Evolutionary conservation across 176 grass and related monocot genomes (phyloP).

Genomic region (Aegilops speltoides): DNA sequence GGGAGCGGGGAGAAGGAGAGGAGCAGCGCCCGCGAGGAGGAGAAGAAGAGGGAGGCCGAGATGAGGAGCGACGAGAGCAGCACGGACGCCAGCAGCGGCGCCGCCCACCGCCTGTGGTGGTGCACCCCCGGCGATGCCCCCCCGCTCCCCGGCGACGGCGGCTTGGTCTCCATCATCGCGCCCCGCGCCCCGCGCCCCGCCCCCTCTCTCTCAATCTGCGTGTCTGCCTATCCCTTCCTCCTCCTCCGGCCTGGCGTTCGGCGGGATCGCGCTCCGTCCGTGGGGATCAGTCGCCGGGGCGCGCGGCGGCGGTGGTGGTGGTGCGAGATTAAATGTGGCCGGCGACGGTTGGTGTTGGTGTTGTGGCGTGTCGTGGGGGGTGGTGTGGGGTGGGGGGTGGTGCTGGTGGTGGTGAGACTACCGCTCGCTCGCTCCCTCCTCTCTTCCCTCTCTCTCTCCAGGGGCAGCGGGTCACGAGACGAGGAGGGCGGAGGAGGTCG

Average conservation of each 20-base stretch:
- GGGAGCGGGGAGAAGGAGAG: slow-evolving; percentile 75
- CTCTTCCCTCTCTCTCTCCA: background rate
- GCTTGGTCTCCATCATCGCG: slow-evolving; percentile 55
- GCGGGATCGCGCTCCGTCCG: background rate
- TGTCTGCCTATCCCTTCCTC: background rate
- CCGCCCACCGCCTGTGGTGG: slow-evolving; percentile 70
- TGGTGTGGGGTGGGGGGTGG: background rate
- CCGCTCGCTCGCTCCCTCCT: background rate
- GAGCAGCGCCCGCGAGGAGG: slow-evolving; percentile 66
- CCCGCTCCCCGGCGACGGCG: slow-evolving; percentile 37
- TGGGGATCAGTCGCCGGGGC: slow-evolving; percentile 25
- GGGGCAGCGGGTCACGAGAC: background rate
- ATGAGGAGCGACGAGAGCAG: slow-evolving; percentile 73
- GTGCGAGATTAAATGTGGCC: slow-evolving; percentile 41
- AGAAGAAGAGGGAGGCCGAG: slow-evolving; percentile 71
- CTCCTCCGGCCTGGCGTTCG: background rate
- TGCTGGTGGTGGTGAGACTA: background rate
- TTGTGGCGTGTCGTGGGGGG: slow-evolving; percentile 25
- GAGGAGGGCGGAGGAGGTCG: background rate
- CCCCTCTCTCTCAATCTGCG: background rate
- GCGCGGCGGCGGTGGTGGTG: background rate
- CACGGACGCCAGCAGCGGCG: slow-evolving; percentile 72
- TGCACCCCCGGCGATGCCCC: slow-evolving; percentile 33
- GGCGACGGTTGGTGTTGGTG: slow-evolving; percentile 42
- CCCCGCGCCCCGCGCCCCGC: background rate